These are phyloP conservation scores for Solanum tarapatanum DNA, from an alignment of 257 asterid genomes.

Conservation along the genomic window DNA sequence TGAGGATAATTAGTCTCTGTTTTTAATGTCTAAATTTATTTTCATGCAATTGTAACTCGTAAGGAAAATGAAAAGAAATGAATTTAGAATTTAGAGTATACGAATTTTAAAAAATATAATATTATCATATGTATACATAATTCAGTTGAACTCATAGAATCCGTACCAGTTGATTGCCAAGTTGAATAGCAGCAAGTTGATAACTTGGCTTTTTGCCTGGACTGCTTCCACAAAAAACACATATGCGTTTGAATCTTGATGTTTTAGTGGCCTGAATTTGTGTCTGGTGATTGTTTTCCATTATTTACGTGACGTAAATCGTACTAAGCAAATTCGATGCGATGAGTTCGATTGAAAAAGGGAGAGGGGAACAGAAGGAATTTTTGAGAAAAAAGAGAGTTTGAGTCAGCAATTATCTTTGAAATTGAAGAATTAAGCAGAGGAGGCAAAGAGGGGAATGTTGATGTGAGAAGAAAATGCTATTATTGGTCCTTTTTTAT, in stretches of 20 bases:
- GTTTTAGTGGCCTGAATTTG: constrained; percentile 11
- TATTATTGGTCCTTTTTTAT: constrained; percentile 35
- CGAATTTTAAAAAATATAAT: background rate
- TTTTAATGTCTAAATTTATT: background rate
- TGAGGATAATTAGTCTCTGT: background rate
- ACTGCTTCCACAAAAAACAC: constrained; percentile 84
- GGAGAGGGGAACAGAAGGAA: background rate
- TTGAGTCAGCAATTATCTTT: constrained; percentile 11
- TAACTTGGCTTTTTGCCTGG: constrained; percentile 72
- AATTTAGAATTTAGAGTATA: background rate
- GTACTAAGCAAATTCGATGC: background rate
- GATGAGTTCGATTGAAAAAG: background rate
- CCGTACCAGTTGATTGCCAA: constrained; percentile 56
- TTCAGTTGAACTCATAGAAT: background rate
- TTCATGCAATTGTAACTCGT: background rate
- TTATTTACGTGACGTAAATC: background rate
- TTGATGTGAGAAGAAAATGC: constrained; percentile 1
- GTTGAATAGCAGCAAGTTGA: constrained; percentile 68
- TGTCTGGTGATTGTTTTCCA: constrained; percentile 37
- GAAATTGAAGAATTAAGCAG: background rate
- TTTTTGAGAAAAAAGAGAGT: background rate
- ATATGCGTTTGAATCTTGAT: constrained; percentile 69
- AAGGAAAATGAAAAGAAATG: background rate
- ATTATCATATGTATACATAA: background rate
- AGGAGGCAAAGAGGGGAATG: constrained; percentile 24